Conservation (phyloP, 2,329 filamentous ascomycete species). For the Cladophialophora exuberans region DNA sequence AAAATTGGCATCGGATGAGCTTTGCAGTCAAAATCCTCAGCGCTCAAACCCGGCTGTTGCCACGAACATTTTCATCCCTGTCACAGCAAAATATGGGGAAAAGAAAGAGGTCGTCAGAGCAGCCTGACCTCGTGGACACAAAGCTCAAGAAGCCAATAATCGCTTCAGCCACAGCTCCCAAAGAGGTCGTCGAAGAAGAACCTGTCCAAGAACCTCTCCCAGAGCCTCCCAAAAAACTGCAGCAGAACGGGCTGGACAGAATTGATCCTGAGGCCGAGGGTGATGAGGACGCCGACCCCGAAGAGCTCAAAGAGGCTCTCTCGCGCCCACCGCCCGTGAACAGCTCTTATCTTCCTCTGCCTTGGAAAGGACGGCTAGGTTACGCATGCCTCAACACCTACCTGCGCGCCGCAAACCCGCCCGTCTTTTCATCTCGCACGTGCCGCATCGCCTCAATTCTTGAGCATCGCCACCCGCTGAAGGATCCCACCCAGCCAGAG, state of each 20-base stretch:
- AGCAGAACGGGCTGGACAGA: constrained; percentile 32
- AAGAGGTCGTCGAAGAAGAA: background rate
- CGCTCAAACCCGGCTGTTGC: constrained; percentile 1
- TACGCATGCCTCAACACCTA: constrained; percentile 96
- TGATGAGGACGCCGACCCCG: constrained; percentile 54
- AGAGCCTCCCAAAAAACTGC: constrained; percentile 33
- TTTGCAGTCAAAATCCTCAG: background rate
- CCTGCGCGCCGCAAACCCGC: constrained; percentile 75
- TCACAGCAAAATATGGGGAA: constrained; percentile 29
- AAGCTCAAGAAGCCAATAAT: constrained; percentile 1
- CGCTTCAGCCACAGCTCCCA: constrained; percentile 21
- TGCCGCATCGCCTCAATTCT: constrained; percentile 89
- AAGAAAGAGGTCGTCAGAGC: constrained; percentile 26
- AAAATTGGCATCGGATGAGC: background rate
- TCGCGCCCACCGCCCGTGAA: constrained; percentile 76
- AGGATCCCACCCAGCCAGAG: constrained; percentile 73
- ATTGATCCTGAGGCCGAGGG: constrained; percentile 59
- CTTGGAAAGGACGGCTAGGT: constrained; percentile 86
- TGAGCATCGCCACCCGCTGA: constrained; percentile 81
- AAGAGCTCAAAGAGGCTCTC: constrained; percentile 62
- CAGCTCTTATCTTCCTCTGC: constrained; percentile 79
- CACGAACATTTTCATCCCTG: background rate
- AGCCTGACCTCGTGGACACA: background rate
- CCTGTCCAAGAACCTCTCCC: constrained; percentile 23
- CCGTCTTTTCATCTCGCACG: constrained; percentile 88